Percentiles rank a stretch among this genome's conserved stretches.
These are phyloP conservation scores for Heracleum sosnowskyi DNA, from an alignment of 129 eudicot species.

Conservation along the genomic window DNA sequence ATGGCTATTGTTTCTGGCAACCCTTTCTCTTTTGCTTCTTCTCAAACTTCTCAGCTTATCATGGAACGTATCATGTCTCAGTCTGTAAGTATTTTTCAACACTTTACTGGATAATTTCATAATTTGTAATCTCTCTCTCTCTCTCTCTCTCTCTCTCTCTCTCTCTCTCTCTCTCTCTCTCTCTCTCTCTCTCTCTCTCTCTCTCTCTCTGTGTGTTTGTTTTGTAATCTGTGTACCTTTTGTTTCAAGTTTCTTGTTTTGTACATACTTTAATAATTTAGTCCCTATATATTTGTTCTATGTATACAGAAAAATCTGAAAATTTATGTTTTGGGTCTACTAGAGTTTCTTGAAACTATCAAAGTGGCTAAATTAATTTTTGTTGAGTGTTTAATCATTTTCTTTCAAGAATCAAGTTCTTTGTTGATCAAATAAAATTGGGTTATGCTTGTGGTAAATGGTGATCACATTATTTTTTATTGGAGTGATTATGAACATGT, in stretches of 20 bases:
- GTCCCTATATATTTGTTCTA: slow-evolving; percentile 6
- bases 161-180: too few species aligned
- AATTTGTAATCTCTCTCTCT: background rate
- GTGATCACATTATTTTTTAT: background rate
- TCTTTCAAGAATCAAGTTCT: background rate
- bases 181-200: too few species aligned
- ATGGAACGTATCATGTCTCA: slow-evolving; percentile 90
- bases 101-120: background rate
- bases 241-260: background rate
- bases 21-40: slow-evolving; percentile 76
- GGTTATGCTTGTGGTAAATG: background rate
- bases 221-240: background rate
- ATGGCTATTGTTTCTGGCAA: slow-evolving; percentile 32
- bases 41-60: slow-evolving; percentile 79
- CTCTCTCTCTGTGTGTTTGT: background rate
- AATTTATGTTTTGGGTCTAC: background rate
- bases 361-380: background rate
- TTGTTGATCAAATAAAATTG: background rate
- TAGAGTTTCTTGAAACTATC: background rate
- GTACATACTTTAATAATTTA: background rate
- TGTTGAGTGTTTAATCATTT: background rate
- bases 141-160: too few species aligned
- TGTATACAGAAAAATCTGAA: background rate
- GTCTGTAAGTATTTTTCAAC: slow-evolving; percentile 43
- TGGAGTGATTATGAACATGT: background rate